Base-by-base conservation (phyloP, 129 eudicot genomes). In the Flaveria ramosissima region DNA sequence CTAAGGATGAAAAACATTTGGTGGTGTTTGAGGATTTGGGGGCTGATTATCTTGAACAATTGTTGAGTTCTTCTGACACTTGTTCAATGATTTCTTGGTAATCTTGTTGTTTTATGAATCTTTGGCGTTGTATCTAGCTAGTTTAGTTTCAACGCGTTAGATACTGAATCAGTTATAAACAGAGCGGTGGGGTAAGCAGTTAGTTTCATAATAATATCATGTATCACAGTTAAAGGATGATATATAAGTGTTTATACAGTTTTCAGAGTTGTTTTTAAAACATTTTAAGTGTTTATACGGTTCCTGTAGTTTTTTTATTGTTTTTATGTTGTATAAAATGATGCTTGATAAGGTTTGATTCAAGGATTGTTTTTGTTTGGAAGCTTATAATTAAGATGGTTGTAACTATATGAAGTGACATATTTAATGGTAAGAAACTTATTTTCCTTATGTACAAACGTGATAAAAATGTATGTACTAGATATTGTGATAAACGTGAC, bases 21-120 rank as follows among this genome's bases (percentile, higher is more conserved):
- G 84, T 92, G 55, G 96, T 89, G 6, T 77, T 92, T 65, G 96
- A 92, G 80, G 98, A 92, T 78, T 92, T 92, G 87, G 98, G 98
- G 9, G 89, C 86, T 0, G 96, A 86, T 9, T 92, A 86, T 69
- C 81, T 89, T 77, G 94, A 91, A 68, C 73, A 82, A 30, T 55
- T 91, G 14, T 81, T 91, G 81, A 83, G 81, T 72, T 84, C 79
- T 46, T 89, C 94, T 0, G 84, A 83, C 46, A 48, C 60, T 80
- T 43, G 74, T 79, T 14, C 36, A 36, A 20, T 74, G 46, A 46
- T 21, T 72, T 77, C 82, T 65, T 72, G 79, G 83, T 80, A 56
- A 57, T 17, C 7, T 68, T 55, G 68, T 45, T 21, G 32, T 71
- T 32, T 42, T 71, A 48, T 39, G 67, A 32, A 71, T 39, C 2